A percentile compares a stretch with the other conserved stretches of the same genome.
Evolutionary conservation across 768 basidiomycete genomes (phyloP).

Genomic region (Symmetrospora coprosmae): DNA sequence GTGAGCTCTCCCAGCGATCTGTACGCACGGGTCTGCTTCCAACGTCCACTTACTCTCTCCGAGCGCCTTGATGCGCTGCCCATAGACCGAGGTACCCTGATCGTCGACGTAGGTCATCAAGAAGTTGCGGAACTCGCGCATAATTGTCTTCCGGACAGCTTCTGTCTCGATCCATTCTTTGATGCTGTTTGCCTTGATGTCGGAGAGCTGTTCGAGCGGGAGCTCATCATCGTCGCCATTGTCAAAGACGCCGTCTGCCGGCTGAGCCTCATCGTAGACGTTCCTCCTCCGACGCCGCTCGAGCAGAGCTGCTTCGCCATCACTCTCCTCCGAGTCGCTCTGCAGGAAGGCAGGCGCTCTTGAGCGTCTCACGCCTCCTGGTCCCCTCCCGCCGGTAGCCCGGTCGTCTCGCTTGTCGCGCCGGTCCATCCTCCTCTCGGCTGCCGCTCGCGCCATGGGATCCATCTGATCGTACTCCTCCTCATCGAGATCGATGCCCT

Average conservation of each 20-base stretch:
- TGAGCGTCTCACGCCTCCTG: conserved; percentile 50
- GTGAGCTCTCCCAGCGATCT: neutral
- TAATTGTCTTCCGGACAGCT: conserved; percentile 74
- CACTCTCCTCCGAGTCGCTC: conserved; percentile 63
- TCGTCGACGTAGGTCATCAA: conserved; percentile 93
- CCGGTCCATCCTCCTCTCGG: conserved; percentile 72
- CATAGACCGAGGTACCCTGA: conserved; percentile 78
- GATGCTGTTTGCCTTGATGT: conserved; percentile 94
- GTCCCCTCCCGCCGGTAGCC: conserved; percentile 42
- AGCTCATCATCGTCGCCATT: conserved; percentile 83
- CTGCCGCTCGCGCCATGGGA: conserved; percentile 58
- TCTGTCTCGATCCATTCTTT: conserved; percentile 95
- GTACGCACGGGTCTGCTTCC: neutral
- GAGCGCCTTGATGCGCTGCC: conserved; percentile 76
- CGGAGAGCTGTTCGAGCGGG: conserved; percentile 84
- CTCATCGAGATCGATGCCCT: conserved; percentile 69
- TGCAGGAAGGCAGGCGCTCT: conserved; percentile 78
- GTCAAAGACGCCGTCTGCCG: conserved; percentile 63
- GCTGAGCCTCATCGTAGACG: conserved; percentile 78
- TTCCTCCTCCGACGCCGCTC: conserved; percentile 64
- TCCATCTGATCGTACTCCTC: conserved; percentile 53
- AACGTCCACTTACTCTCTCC: conserved; percentile 62
- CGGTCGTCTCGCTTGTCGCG: conserved; percentile 63
- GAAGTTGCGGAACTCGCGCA: conserved; percentile 85
- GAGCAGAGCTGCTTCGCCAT: conserved; percentile 48